Percentiles rank a stretch among this genome's conserved stretches.
Evolutionary conservation across 371 early-diverging fungal genomes (phyloP).

Genomic region (Mortierella sp.): DNA sequence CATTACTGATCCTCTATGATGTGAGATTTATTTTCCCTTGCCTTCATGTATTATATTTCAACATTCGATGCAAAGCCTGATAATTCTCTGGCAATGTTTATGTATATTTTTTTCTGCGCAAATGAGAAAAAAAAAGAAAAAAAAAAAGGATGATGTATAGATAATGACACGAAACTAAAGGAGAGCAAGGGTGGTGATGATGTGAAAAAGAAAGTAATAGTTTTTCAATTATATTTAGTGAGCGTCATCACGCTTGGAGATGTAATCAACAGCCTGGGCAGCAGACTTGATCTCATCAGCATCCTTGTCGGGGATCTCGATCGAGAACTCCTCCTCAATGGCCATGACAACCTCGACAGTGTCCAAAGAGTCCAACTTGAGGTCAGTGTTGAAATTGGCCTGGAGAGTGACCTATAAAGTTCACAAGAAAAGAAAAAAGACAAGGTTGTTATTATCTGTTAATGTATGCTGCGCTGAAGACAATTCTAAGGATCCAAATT

Average conservation of each 20-base stretch:
- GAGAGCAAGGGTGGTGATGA: not conserved
- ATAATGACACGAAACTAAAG: not conserved
- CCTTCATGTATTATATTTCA: not conserved
- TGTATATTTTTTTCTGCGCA: constrained; percentile 13
- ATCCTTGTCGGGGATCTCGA: constrained; percentile 97
- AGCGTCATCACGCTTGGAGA: constrained; percentile 82
- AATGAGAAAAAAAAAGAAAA: not conserved
- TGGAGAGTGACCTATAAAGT: constrained; percentile 81
- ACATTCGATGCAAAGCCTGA: not conserved
- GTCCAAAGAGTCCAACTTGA: constrained; percentile 96
- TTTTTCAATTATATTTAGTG: constrained; percentile 65
- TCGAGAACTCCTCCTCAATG: constrained; percentile 98
- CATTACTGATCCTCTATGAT: not conserved
- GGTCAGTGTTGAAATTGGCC: constrained; percentile 92
- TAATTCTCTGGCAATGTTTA: constrained; percentile 4
- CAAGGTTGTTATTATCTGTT: not conserved
- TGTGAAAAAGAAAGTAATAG: not conserved
- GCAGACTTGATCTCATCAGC: constrained; percentile 95
- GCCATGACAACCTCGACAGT: constrained; percentile 99
- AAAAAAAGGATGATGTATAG: not conserved
- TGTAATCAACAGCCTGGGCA: constrained; percentile 90
- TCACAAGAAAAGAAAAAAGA: not conserved
- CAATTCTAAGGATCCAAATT: no score
- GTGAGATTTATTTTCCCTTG: constrained; percentile 1
- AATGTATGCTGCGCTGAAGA: constrained; percentile 1